Conservation (phyloP, 805 yeast genomes). For the Myxozyma geophila region DNA sequence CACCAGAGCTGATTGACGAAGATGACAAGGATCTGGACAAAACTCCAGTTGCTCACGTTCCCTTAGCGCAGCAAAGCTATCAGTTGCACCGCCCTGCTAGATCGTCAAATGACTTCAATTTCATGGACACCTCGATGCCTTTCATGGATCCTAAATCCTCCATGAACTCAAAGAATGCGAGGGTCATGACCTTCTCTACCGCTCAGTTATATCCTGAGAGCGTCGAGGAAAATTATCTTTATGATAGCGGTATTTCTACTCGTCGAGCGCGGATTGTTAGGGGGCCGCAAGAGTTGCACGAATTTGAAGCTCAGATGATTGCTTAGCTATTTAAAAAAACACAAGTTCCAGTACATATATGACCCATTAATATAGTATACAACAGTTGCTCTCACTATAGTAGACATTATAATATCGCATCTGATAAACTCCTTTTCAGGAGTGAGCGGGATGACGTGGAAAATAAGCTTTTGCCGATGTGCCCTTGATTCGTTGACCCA, state of each 20-base stretch:
- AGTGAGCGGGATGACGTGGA: too few species aligned
- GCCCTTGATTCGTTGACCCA: background rate
- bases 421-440: too few species aligned
- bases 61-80: background rate
- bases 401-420: too few species aligned
- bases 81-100: background rate
- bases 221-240: background rate
- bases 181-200: background rate
- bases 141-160: background rate
- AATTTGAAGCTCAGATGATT: background rate
- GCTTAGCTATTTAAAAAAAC: background rate
- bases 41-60: background rate
- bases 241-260: background rate
- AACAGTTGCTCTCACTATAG: too few species aligned
- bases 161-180: background rate
- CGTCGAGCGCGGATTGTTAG: slow-evolving; percentile 20
- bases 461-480: background rate
- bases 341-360: too few species aligned
- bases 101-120: background rate
- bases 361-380: too few species aligned
- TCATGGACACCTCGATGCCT: background rate
- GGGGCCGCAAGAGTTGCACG: background rate
- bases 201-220: background rate
- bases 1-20: background rate
- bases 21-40: background rate